A percentile compares a stretch with the other conserved stretches of the same genome.
These are phyloP conservation scores for Botrytis elliptica DNA, from an alignment of 2,329 filamentous ascomycete genomes.

Conservation along the genomic window DNA sequence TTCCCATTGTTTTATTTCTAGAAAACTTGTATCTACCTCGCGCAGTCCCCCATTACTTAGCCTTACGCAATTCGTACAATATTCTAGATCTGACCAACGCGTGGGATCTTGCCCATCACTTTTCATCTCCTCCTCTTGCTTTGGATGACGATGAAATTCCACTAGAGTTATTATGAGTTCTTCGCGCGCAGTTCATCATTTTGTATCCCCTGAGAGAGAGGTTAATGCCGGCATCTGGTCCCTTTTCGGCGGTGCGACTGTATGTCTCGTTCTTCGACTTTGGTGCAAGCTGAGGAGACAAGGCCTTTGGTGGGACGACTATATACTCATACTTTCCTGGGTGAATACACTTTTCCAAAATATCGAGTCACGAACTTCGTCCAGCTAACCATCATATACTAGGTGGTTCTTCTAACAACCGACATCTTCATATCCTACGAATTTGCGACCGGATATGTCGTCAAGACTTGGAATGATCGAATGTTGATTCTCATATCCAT, in stretches of 20 bases:
- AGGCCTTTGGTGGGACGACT: constrained; percentile 32
- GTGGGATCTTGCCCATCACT: constrained; percentile 3
- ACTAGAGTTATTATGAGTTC: constrained; percentile 21
- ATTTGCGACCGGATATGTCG: constrained; percentile 50
- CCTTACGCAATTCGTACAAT: neutral
- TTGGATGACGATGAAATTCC: constrained; percentile 5
- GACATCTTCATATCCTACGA: constrained; percentile 48
- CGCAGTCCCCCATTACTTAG: neutral
- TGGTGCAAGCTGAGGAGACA: constrained; percentile 27
- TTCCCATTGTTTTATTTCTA: constrained; percentile 10
- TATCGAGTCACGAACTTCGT: neutral
- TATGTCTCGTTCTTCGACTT: constrained; percentile 27
- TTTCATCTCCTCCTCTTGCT: neutral
- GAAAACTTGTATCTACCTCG: constrained; percentile 12
- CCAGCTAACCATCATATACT: constrained; percentile 4
- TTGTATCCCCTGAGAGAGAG: constrained; percentile 27
- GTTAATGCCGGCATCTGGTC: constrained; percentile 28
- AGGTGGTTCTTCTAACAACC: constrained; percentile 47
- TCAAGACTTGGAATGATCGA: constrained; percentile 49
- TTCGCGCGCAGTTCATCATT: constrained; percentile 23
- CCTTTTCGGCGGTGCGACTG: constrained; percentile 25
- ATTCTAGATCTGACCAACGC: constrained; percentile 4
- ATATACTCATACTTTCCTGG: constrained; percentile 27
- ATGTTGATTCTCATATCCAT: constrained; percentile 54
- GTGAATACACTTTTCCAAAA: constrained; percentile 20